Percentiles rank a stretch among this genome's conserved stretches.
Conservation (phyloP, 2,329 filamentous ascomycete species). For the Juglanconis sp. region DNA sequence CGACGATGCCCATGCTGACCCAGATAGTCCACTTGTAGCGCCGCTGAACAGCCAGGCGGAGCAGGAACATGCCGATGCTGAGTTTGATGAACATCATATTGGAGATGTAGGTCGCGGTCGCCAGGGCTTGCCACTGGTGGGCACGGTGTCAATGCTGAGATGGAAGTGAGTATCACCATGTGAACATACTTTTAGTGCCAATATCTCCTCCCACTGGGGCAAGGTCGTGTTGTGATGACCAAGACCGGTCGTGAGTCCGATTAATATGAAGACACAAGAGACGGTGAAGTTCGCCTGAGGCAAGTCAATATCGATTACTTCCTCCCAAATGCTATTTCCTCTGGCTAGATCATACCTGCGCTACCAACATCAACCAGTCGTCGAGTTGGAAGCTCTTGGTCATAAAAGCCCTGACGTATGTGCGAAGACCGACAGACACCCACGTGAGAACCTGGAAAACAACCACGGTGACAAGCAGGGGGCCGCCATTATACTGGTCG, state of each 20-base stretch:
- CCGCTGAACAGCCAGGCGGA: constrained; percentile 43
- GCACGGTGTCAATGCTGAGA: not conserved
- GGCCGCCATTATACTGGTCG: constrained; percentile 36
- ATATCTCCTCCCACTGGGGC: constrained; percentile 35
- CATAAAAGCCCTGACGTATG: constrained; percentile 41
- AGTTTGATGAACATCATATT: constrained; percentile 58
- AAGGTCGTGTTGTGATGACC: constrained; percentile 47
- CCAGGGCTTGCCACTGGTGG: constrained; percentile 48
- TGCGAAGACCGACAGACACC: constrained; percentile 40
- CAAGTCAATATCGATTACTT: not conserved
- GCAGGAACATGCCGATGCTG: constrained; percentile 51
- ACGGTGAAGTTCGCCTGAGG: constrained; percentile 42
- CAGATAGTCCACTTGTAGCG: constrained; percentile 48
- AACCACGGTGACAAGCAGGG: constrained; percentile 34
- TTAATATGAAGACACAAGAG: constrained; percentile 44
- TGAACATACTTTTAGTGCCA: constrained; percentile 42
- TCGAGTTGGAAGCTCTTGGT: constrained; percentile 46
- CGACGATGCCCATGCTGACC: constrained; percentile 42
- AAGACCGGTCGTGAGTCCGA: constrained; percentile 40
- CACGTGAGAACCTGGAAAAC: constrained; percentile 39
- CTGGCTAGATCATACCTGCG: constrained; percentile 35
- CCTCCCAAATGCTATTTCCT: not conserved
- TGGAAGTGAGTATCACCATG: not conserved
- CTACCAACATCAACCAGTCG: constrained; percentile 52
- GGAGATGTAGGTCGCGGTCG: constrained; percentile 46